Conservation (phyloP, 768 basidiomycete genomes). For the Leucocoprinus sp. region DNA sequence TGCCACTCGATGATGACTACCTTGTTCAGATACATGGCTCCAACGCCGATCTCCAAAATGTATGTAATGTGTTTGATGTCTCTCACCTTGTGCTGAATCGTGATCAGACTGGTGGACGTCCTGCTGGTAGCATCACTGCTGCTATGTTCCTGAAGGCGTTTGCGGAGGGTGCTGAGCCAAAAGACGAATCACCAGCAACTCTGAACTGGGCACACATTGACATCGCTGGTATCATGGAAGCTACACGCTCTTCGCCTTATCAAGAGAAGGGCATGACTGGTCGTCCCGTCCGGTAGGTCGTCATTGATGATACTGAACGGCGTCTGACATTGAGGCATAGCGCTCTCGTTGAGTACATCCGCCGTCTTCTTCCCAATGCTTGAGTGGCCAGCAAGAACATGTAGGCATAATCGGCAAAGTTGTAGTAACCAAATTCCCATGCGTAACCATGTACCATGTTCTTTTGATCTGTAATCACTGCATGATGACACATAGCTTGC, state of each 20-base stretch:
- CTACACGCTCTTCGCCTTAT: conserved; percentile 48
- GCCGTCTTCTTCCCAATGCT: conserved; percentile 25
- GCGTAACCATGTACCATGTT: background rate
- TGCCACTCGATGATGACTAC: conserved; percentile 82
- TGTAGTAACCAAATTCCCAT: no score
- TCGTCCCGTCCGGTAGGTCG: conserved; percentile 61
- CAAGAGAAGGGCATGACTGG: conserved; percentile 75
- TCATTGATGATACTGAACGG: background rate
- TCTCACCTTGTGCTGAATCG: background rate
- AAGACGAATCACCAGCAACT: conserved; percentile 42
- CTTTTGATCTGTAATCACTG: no score
- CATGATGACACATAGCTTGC: no score
- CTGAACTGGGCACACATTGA: conserved; percentile 86
- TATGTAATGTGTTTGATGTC: conserved; percentile 19
- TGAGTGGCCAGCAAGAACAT: no score
- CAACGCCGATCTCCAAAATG: conserved; percentile 80
- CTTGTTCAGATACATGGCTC: conserved; percentile 67
- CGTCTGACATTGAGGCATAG: conserved; percentile 15
- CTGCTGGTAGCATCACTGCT: conserved; percentile 71
- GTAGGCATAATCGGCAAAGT: no score
- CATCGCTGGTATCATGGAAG: conserved; percentile 74
- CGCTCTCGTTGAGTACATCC: conserved; percentile 33
- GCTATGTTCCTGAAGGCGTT: conserved; percentile 84
- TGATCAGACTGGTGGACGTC: conserved; percentile 58
- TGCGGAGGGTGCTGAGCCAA: conserved; percentile 63